Evolutionary conservation across 228 moss, liverwort and hornwort genomes (phyloP).

Genomic region (Sphagnum fallax): DNA sequence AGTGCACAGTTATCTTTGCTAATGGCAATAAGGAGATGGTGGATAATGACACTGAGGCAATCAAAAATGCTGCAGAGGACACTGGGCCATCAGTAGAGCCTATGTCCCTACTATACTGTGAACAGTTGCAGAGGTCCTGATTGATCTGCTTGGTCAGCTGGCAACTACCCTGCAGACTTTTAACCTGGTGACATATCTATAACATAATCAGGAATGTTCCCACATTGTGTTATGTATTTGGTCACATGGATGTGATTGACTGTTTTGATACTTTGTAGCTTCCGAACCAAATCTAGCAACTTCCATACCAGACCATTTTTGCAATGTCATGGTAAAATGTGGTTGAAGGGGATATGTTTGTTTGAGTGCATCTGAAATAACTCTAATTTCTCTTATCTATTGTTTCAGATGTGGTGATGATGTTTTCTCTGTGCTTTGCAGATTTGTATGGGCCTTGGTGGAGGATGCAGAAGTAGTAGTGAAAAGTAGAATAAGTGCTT

Average conservation of each 20-base stretch:
- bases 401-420: too few species aligned
- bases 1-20: slow-evolving; percentile 36
- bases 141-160: slow-evolving; percentile 92
- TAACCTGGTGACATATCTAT: too few species aligned
- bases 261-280: too few species aligned
- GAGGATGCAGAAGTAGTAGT: slow-evolving; percentile 75
- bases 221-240: too few species aligned
- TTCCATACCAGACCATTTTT: too few species aligned
- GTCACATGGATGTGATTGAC: too few species aligned
- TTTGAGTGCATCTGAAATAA: too few species aligned
- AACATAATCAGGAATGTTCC: too few species aligned
- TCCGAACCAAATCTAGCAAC: too few species aligned
- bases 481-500: slow-evolving; percentile 82
- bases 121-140: slow-evolving; percentile 93
- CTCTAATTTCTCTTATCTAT: too few species aligned
- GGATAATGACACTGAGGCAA: slow-evolving; percentile 7
- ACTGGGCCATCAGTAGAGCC: slow-evolving; percentile 32
- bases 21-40: background rate
- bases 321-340: too few species aligned
- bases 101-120: slow-evolving; percentile 80
- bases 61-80: background rate
- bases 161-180: slow-evolving; percentile 29
- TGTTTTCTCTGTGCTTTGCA: slow-evolving; percentile 3
- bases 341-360: too few species aligned
- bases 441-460: slow-evolving; percentile 84